A percentile compares a stretch with the other conserved stretches of the same genome.
These are phyloP conservation scores for Termitomyces heimii DNA, from an alignment of 768 basidiomycete genomes.

Conservation along the genomic window DNA sequence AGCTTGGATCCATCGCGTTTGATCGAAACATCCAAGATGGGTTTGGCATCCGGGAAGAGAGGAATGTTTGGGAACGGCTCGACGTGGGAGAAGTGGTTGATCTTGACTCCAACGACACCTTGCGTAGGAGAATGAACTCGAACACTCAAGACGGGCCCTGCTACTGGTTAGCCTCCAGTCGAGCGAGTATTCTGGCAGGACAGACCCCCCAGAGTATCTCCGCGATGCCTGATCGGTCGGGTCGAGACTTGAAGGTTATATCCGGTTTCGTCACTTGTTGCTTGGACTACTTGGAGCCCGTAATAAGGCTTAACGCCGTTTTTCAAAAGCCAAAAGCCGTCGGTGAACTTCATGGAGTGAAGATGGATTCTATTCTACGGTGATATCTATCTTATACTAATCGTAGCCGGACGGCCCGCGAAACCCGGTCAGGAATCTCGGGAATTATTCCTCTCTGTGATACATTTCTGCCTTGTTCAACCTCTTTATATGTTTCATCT, in stretches of 20 bases:
- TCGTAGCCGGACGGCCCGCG: background rate
- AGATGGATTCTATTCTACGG: background rate
- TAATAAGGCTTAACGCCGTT: slow-evolving; percentile 55
- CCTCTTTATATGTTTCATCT: background rate
- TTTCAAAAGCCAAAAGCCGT: slow-evolving; percentile 67
- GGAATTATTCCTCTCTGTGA: background rate
- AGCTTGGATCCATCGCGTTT: slow-evolving; percentile 22
- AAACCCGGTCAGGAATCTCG: background rate
- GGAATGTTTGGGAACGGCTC: slow-evolving; percentile 43
- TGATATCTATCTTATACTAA: background rate
- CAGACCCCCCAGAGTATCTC: slow-evolving; percentile 55
- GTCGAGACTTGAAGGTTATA: slow-evolving; percentile 59
- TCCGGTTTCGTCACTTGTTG: slow-evolving; percentile 34
- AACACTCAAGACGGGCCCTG: slow-evolving; percentile 46
- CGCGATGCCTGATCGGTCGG: slow-evolving; percentile 53
- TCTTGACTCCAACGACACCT: slow-evolving; percentile 50
- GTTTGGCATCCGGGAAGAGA: slow-evolving; percentile 56
- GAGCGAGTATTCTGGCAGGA: background rate
- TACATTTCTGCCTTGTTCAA: background rate
- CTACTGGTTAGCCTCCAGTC: slow-evolving; percentile 10
- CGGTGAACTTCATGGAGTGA: slow-evolving; percentile 63
- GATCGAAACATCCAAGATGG: slow-evolving; percentile 38
- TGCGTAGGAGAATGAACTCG: slow-evolving; percentile 50
- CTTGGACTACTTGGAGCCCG: slow-evolving; percentile 55
- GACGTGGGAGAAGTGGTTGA: slow-evolving; percentile 44